phyloP scores from a whole-genome alignment of 2,329 filamentous ascomycete genomes.

The Tolypocladium tropicale region DNA sequence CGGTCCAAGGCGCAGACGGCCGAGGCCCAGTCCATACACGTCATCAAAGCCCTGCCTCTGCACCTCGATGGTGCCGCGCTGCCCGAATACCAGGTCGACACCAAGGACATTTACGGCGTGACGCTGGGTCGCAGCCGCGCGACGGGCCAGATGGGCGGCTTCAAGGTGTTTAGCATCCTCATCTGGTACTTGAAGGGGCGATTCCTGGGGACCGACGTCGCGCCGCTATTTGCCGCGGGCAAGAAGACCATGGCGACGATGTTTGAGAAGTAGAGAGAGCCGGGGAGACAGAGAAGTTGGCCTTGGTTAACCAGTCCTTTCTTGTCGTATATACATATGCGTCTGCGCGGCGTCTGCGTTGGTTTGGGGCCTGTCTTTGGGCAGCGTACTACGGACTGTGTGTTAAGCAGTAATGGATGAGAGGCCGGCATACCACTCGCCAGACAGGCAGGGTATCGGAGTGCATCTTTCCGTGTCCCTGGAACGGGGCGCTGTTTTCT shows the following conservation, averaged over 20 bases:
- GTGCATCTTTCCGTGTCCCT: too few species aligned
- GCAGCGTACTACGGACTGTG: too few species aligned
- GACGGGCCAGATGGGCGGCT: constrained; percentile 25
- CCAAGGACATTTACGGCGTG: constrained; percentile 22
- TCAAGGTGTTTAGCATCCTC: constrained; percentile 26
- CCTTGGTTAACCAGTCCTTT: background rate
- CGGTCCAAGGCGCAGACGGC: constrained; percentile 17
- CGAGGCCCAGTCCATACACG: constrained; percentile 21
- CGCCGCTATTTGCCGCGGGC: constrained; percentile 19
- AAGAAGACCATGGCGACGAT: constrained; percentile 19
- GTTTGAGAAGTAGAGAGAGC: constrained; percentile 24
- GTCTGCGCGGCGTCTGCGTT: background rate
- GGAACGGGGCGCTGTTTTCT: too few species aligned
- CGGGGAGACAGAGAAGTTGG: background rate
- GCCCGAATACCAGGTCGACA: constrained; percentile 17
- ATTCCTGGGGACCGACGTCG: constrained; percentile 24
- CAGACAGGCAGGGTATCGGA: too few species aligned
- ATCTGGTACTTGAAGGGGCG: constrained; percentile 29
- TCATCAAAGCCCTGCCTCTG: constrained; percentile 22
- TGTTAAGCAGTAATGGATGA: too few species aligned
- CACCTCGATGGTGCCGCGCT: constrained; percentile 19
- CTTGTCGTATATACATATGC: background rate
- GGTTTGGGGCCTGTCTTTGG: too few species aligned
- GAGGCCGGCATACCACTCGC: too few species aligned
- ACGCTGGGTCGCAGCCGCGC: constrained; percentile 29